Conservation (phyloP, 495 filamentous ascomycete species). For the Daldinia concentrica region DNA sequence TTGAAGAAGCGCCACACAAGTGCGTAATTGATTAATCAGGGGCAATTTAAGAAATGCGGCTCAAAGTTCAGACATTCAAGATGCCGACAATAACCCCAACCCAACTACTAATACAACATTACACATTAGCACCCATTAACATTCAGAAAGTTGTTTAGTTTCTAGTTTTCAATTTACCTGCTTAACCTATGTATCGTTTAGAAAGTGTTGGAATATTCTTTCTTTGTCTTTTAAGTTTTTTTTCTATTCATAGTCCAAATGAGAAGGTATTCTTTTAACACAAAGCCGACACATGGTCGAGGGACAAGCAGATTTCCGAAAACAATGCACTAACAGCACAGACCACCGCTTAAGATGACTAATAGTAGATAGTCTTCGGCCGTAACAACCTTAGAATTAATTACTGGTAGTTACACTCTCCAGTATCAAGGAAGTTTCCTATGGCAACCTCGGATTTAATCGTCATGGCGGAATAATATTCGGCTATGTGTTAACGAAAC, state of each 20-base stretch:
- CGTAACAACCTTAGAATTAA: not conserved
- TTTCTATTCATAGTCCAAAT: not conserved
- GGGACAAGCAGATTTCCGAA: conserved; percentile 27
- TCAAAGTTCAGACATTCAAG: not conserved
- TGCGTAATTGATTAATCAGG: not conserved
- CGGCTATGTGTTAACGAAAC: too few species aligned
- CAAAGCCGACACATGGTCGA: conserved; percentile 10
- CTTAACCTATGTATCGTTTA: not conserved
- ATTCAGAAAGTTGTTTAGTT: not conserved
- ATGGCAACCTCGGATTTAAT: not conserved
- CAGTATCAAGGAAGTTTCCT: not conserved
- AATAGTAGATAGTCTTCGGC: not conserved
- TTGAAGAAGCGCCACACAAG: conserved; percentile 4
- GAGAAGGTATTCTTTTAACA: conserved; percentile 17
- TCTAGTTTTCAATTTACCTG: not conserved
- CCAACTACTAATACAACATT: not conserved
- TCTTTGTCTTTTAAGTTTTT: conserved; percentile 20
- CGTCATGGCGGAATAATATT: not conserved
- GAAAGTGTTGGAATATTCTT: not conserved
- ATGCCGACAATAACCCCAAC: not conserved
- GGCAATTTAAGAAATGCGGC: not conserved
- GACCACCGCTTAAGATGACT: not conserved
- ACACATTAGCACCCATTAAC: not conserved
- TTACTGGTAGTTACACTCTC: too few species aligned
- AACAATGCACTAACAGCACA: conserved; percentile 28